Evolutionary conservation across 2,329 filamentous ascomycete genomes (phyloP), one percentile per base, ranked within the genome.

Genomic region (Penicillium sp.): DNA sequence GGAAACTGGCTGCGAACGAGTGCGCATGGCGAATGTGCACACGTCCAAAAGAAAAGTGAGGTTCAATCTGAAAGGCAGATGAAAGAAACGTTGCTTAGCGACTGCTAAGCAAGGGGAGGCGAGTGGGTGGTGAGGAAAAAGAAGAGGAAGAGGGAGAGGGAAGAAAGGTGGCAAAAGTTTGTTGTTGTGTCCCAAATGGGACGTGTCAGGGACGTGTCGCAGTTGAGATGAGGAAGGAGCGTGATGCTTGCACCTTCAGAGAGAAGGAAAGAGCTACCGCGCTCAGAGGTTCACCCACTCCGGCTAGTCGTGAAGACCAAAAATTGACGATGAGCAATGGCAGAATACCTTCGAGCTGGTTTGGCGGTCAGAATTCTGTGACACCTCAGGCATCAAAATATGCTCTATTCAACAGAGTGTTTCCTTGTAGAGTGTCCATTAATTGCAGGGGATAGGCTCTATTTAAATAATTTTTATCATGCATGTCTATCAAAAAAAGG

Each of bases 1-100:
- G 21, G 63, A 64, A 13, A 58, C 47, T 15, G 60, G 59, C 43
- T 68, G 62, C 19, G 64, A 68, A 39, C 64, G 63, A 38, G 63
- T 65, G 26, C 64, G 62, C 64, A 67, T 67, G 37, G 46, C 56
- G 50, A n/a, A n/a, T n/a, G 37, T 32, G 38, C 35, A 31, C 35
- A 30, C 35, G 39, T 19, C 17, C 23, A 29, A 27, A 18, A n/a
- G 4, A 8, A 5, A 35, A 31, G 8, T 32, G 25, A 33, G n/a
- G n/a, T n/a, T n/a, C 5, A 25, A 18, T 17, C 17, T 7, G 25
- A 15, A 5, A n/a, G 23, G 9, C 17, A 11, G 21, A 13, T 15
- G 18, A 10, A 7, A 11, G 21, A 23, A 23, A 11, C 21, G 7
- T 11, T 36, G 15, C 7, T 9, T 13, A 27, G n/a, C 16, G 14